A percentile compares a stretch with the other conserved stretches of the same genome.
Conservation (phyloP, 2,329 filamentous ascomycete genomes). For the Colletotrichum gigasporum region DNA sequence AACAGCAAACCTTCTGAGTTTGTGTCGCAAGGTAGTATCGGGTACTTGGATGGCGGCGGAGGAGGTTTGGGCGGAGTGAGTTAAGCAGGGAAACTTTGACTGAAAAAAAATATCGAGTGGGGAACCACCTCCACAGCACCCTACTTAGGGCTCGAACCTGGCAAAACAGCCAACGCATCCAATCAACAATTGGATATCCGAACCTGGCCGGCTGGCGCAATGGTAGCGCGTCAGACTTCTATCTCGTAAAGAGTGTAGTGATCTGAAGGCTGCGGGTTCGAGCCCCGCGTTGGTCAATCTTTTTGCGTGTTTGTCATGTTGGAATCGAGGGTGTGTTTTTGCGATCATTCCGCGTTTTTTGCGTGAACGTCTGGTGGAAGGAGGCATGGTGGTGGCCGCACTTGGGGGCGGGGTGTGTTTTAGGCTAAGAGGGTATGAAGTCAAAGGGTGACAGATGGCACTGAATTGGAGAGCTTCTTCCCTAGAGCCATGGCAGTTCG, state of each 20-base stretch:
- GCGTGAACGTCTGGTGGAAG: too few relatives aligned
- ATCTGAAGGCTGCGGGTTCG: conserved; percentile 32
- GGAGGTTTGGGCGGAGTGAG: neutral
- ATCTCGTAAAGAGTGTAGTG: neutral
- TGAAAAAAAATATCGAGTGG: neutral
- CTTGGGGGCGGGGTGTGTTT: neutral
- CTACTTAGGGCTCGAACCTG: neutral
- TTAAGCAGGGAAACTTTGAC: too few relatives aligned
- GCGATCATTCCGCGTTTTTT: too few relatives aligned
- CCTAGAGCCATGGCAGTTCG: too few relatives aligned
- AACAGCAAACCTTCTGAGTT: too few relatives aligned
- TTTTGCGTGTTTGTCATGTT: neutral
- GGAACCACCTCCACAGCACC: neutral
- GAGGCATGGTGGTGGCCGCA: too few relatives aligned
- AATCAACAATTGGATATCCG: conserved; percentile 11
- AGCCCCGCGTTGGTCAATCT: conserved; percentile 28
- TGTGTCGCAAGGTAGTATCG: too few relatives aligned
- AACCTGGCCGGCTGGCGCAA: conserved; percentile 30
- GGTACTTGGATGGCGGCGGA: too few relatives aligned
- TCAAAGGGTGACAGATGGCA: too few relatives aligned
- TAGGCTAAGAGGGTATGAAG: too few relatives aligned
- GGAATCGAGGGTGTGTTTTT: neutral
- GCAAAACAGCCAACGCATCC: neutral
- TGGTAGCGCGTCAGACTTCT: conserved; percentile 33
- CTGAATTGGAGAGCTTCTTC: too few relatives aligned